Percentiles rank a stretch among this genome's conserved stretches.
Evolutionary conservation across 768 basidiomycete species (phyloP).

Genomic region (Macrolepiota dolichaula): DNA sequence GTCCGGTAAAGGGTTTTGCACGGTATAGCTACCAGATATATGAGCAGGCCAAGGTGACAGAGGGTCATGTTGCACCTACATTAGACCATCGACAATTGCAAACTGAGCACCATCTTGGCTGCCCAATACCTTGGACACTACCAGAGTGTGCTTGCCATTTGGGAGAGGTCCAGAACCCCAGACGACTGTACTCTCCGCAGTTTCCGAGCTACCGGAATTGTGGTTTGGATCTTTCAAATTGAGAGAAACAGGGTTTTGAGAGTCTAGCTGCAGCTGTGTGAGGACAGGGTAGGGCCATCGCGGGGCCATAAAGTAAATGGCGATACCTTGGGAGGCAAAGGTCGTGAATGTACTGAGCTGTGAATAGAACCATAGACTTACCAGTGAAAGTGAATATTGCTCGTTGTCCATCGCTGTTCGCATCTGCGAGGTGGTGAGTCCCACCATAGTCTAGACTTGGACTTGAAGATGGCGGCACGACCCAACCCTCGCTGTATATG

Average conservation of each 20-base stretch:
- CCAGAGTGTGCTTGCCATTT: conserved; percentile 32
- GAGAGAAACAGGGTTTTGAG: conserved; percentile 24
- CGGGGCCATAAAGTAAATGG: conserved; percentile 34
- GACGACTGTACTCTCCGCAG: conserved; percentile 31
- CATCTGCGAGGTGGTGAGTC: neutral
- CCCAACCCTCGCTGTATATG: conserved; percentile 3
- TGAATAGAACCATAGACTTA: neutral
- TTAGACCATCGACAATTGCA: conserved; percentile 34
- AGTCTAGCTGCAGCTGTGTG: conserved; percentile 36
- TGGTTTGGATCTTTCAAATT: conserved; percentile 22
- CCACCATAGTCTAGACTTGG: neutral
- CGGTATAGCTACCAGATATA: conserved; percentile 12
- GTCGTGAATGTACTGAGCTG: neutral
- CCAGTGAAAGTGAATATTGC: conserved; percentile 12
- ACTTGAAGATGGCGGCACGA: neutral
- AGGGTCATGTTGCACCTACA: conserved; percentile 22
- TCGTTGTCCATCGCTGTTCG: neutral
- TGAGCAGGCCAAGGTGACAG: neutral
- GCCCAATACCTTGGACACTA: conserved; percentile 32
- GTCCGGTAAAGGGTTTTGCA: neutral
- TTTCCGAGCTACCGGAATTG: conserved; percentile 32
- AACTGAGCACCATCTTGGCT: conserved; percentile 31
- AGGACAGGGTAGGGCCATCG: conserved; percentile 39
- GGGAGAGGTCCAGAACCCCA: conserved; percentile 31
- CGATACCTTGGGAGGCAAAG: conserved; percentile 25